Conservation (phyloP, 257 asterid genomes). For the Leptodermis oblonga region DNA sequence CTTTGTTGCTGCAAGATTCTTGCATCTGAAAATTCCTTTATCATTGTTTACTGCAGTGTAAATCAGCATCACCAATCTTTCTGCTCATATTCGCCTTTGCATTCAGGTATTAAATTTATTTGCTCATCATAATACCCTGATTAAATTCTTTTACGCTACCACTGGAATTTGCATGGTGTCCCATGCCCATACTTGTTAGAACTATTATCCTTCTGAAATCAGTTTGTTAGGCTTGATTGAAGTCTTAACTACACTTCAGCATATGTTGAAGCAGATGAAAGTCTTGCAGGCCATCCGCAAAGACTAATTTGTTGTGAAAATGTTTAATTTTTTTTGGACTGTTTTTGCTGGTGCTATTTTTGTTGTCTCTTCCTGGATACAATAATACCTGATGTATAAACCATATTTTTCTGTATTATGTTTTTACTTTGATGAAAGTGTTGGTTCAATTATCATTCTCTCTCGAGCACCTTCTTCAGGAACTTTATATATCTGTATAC, state of each 20-base stretch:
- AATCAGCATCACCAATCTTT: constrained; percentile 99
- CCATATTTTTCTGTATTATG: not conserved
- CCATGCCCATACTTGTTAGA: not conserved
- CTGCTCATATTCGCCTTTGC: constrained; percentile 96
- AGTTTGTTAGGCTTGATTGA: not conserved
- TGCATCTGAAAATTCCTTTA: not conserved
- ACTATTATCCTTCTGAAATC: not conserved
- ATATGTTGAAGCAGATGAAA: not conserved
- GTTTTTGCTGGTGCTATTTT: not conserved
- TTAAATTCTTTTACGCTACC: not conserved
- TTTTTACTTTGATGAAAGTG: not conserved
- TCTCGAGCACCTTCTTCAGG: not conserved
- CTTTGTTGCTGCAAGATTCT: not conserved
- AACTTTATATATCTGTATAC: not conserved
- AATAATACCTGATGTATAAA: not conserved
- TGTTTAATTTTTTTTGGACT: not conserved
- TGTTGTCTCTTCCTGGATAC: not conserved
- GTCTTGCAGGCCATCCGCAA: not conserved
- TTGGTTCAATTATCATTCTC: not conserved
- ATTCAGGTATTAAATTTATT: constrained; percentile 60
- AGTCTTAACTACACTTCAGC: not conserved
- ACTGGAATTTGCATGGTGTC: not conserved
- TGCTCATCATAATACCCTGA: not conserved
- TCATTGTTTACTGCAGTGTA: constrained; percentile 62
- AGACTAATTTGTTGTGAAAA: not conserved